Base-by-base conservation (phyloP, 2,329 filamentous ascomycete species). In the Cercospora sp. region DNA sequence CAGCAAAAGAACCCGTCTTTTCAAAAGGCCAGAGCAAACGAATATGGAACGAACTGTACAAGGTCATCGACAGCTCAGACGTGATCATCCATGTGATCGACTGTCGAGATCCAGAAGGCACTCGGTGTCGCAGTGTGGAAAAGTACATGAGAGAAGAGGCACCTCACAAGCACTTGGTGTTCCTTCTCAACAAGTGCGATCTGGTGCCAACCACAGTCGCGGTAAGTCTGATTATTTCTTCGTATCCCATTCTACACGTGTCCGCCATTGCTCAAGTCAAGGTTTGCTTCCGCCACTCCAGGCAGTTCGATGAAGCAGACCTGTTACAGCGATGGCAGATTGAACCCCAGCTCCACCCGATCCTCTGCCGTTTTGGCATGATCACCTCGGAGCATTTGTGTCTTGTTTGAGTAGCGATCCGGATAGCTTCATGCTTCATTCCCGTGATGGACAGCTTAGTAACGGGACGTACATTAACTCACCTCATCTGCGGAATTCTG, bases 311-410 rank as follows among this genome's bases (percentile, higher is more conserved):
- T 95, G 92, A 90, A 90, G 89, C 88, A 85, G 82, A 82, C 92
- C 94, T 96, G 95, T 99, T 99, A 99, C 92, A 93, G 91, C 91
- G 89, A 92, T 97, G 95, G 95, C 90, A 98, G 88, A 99, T 89
- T 81, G 85, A 97, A 85, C 60, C 85, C 85, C 84, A 83, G 62
- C 64, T 86, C 89, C 86, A 85, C 83, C 85, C 83, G 91, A 90
- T 79, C 84, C 84, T 85, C 84, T 87, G 85, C 91, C 93, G 94
- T 98, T 89, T 93, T 98, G 95, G 92, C 86, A 83, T 83, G 87
- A 83, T 85, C 93, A 91, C 85, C 85, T 89, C 83, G 66, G 70
- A 83, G 82, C 86, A 86, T 87, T 82, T 68, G 85, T 95, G 92
- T 90, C 90, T 91, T 90, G 89, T 92, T 91, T 93, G 94, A 98